Conservation (phyloP, 192 early-diverging fungal species). For the Phycomyces nitens region DNA sequence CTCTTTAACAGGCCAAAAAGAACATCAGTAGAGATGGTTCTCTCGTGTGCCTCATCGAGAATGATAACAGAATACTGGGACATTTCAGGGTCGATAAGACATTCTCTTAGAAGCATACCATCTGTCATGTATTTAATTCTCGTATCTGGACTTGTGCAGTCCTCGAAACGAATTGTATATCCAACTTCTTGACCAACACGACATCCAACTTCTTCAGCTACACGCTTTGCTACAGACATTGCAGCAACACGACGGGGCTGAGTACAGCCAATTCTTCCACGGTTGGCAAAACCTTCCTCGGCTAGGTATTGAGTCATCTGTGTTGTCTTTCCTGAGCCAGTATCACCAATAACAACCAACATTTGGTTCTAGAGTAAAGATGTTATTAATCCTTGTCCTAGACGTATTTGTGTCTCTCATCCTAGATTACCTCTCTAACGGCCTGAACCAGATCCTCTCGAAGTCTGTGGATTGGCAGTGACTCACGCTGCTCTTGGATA, state of each 20-base stretch:
- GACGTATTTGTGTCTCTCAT: not conserved
- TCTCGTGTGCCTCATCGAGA: slow-evolving; percentile 98
- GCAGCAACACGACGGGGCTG: slow-evolving; percentile 98
- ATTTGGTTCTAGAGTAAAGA: slow-evolving; percentile 50
- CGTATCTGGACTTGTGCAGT: slow-evolving; percentile 88
- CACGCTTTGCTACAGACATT: slow-evolving; percentile 98
- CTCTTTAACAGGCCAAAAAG: slow-evolving; percentile 89
- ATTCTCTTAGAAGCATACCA: slow-evolving; percentile 93
- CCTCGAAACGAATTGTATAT: slow-evolving; percentile 98
- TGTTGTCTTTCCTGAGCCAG: slow-evolving; percentile 97
- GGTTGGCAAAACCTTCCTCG: slow-evolving; percentile 88
- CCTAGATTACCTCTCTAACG: slow-evolving; percentile 50
- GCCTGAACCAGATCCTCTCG: slow-evolving; percentile 77
- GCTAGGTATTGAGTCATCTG: slow-evolving; percentile 98
- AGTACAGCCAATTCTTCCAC: slow-evolving; percentile 94
- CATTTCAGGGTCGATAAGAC: slow-evolving; percentile 80
- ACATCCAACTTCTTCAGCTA: slow-evolving; percentile 94
- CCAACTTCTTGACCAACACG: slow-evolving; percentile 92
- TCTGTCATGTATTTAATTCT: slow-evolving; percentile 99
- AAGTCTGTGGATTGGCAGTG: slow-evolving; percentile 84
- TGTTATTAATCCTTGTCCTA: not conserved
- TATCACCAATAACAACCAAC: slow-evolving; percentile 92
- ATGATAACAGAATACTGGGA: slow-evolving; percentile 88
- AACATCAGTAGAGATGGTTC: slow-evolving; percentile 94
- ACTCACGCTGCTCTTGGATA: slow-evolving; percentile 81